A percentile compares a stretch with the other conserved stretches of the same genome.
Conservation (phyloP, 441 rosid species). For the Pelargonium australe region DNA sequence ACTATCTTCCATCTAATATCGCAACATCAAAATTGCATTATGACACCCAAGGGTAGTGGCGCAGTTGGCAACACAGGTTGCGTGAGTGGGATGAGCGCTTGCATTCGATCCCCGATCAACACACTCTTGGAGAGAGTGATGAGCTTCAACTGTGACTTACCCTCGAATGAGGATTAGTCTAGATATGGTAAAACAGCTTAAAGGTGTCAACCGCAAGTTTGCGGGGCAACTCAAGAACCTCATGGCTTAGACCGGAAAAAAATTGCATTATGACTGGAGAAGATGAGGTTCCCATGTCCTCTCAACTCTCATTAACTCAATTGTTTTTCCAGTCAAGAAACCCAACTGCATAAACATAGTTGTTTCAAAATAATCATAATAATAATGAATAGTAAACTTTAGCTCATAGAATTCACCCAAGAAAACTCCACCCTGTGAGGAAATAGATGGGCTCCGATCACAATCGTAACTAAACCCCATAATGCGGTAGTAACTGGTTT, state of each 20-base stretch:
- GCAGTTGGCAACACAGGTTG: too few species aligned
- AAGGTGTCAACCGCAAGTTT: too few species aligned
- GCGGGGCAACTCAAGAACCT: too few species aligned
- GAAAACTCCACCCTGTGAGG: conserved; percentile 1
- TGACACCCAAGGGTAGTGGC: too few species aligned
- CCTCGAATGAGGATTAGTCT: too few species aligned
- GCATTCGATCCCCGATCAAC: too few species aligned
- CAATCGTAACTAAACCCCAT: not conserved
- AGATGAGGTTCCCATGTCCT: conserved; percentile 2
- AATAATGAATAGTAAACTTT: not conserved
- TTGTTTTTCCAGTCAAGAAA: not conserved
- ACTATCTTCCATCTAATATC: conserved; percentile 7
- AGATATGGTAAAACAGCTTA: too few species aligned
- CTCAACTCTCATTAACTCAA: conserved; percentile 2
- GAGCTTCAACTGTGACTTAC: too few species aligned
- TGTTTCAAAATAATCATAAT: conserved; percentile 7
- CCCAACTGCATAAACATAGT: not conserved
- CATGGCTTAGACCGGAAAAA: too few species aligned
- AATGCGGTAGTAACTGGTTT: not conserved
- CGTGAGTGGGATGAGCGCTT: too few species aligned
- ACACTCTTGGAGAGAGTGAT: too few species aligned
- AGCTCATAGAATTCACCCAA: not conserved
- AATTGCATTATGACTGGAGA: conserved; percentile 1
- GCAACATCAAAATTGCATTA: conserved; percentile 7
- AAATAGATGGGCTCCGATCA: not conserved